A percentile compares a stretch with the other conserved stretches of the same genome.
These are phyloP conservation scores for Aechmea fasciata DNA, from an alignment of 176 grass and related monocot genomes.

Conservation along the genomic window DNA sequence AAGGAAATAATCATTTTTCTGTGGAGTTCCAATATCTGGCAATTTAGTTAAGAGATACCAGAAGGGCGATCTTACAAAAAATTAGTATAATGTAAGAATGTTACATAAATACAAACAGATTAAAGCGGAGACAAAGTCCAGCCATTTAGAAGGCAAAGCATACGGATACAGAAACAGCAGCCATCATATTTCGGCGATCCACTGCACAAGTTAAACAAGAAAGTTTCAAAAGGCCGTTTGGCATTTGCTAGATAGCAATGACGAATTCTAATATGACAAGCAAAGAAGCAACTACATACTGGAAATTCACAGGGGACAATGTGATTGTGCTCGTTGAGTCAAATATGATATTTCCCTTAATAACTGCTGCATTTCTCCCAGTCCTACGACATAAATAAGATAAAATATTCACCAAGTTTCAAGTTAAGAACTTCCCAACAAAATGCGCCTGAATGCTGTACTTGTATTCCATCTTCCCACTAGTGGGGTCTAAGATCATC, in stretches of 20 bases:
- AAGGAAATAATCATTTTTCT: constrained; percentile 81
- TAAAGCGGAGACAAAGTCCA: constrained; percentile 4
- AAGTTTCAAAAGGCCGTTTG: constrained; percentile 4
- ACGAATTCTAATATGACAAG: constrained; percentile 6
- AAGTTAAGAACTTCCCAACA: constrained; percentile 7
- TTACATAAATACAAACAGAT: constrained; percentile 5
- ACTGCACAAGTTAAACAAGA: constrained; percentile 42
- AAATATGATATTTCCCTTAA: constrained; percentile 51
- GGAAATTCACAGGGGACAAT: constrained; percentile 60
- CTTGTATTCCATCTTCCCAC: constrained; percentile 97
- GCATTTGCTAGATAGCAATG: constrained; percentile 8
- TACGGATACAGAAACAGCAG: constrained; percentile 89
- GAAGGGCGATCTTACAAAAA: constrained; percentile 6
- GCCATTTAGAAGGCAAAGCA: not conserved
- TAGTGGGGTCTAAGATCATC: constrained; percentile 84
- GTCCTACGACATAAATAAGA: constrained; percentile 34
- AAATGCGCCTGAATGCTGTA: constrained; percentile 27
- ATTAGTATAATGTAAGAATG: constrained; percentile 13
- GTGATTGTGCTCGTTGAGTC: constrained; percentile 57
- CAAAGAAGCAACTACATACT: constrained; percentile 37
- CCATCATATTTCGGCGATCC: constrained; percentile 71
- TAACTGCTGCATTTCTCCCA: constrained; percentile 43
- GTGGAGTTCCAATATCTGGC: constrained; percentile 84
- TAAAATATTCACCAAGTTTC: constrained; percentile 8
- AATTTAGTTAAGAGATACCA: constrained; percentile 47